These are phyloP conservation scores for Thalassiosira exigua DNA, from an alignment of 352 stramenopile species.

Conservation along the genomic window DNA sequence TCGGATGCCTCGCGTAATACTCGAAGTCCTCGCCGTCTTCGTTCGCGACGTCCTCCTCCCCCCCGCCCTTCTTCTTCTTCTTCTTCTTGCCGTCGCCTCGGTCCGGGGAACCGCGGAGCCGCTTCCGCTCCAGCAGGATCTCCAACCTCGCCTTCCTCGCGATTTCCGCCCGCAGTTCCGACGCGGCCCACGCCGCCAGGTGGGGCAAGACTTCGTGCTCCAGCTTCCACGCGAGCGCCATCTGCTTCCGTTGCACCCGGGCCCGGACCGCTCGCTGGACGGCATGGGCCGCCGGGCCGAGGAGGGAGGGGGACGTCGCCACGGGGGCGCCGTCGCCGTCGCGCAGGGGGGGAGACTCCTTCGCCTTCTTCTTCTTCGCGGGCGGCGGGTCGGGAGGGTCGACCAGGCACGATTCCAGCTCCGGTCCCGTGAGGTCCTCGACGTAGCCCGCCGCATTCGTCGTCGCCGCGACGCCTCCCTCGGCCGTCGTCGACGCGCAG, in stretches of 20 bases:
- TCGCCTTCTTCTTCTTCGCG: neutral
- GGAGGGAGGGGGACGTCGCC: neutral
- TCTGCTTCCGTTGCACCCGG: conserved; percentile 15
- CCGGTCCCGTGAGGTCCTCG: conserved; percentile 37
- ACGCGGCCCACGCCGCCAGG: conserved; percentile 24
- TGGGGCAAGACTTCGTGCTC: conserved; percentile 28
- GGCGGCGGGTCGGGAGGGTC: neutral
- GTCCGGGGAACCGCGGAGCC: neutral
- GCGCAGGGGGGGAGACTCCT: neutral
- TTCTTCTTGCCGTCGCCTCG: neutral
- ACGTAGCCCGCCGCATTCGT: conserved; percentile 15
- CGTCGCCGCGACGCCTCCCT: too few species aligned
- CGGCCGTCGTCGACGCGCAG: conserved; percentile 1
- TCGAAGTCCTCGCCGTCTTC: conserved; percentile 30
- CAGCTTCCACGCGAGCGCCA: conserved; percentile 39
- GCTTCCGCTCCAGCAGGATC: conserved; percentile 32
- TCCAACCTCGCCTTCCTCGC: conserved; percentile 28
- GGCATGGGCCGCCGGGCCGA: conserved; percentile 7
- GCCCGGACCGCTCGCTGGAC: conserved; percentile 32
- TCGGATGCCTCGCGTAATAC: conserved; percentile 50
- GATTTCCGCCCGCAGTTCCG: conserved; percentile 38
- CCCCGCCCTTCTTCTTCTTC: neutral
- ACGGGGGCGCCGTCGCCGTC: neutral
- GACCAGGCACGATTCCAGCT: conserved; percentile 15
- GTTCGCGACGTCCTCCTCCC: conserved; percentile 14